phyloP scores from a whole-genome alignment of 805 yeast genomes.

The Diddensiella santjacobensis region DNA sequence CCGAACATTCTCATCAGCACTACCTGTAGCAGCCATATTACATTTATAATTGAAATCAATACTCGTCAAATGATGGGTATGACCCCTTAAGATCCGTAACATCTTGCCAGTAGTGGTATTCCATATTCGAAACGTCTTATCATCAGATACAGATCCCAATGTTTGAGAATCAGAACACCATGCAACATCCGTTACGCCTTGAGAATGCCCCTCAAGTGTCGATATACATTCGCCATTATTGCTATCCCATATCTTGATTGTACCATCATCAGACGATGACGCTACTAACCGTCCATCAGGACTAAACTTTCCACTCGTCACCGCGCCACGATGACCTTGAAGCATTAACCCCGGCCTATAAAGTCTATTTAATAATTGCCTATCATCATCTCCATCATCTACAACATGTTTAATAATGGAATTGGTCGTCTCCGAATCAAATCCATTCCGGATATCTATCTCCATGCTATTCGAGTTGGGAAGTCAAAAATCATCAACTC shows the following conservation, averaged over 20 bases:
- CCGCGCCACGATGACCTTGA: slow-evolving; percentile 22
- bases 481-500: too few species aligned
- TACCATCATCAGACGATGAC: slow-evolving; percentile 52
- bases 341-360: not conserved
- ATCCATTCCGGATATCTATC: not conserved
- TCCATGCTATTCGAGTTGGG: not conserved
- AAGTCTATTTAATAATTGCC: not conserved
- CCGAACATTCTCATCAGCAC: slow-evolving; percentile 86
- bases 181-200: slow-evolving; percentile 68
- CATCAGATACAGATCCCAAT: slow-evolving; percentile 85
- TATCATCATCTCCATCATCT: too few species aligned
- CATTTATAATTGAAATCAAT: slow-evolving; percentile 70
- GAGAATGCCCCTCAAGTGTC: slow-evolving; percentile 52
- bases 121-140: slow-evolving; percentile 74
- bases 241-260: slow-evolving; percentile 56
- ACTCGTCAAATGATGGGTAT: slow-evolving; percentile 80
- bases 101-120: slow-evolving; percentile 42
- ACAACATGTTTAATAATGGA: too few species aligned
- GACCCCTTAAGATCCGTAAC: slow-evolving; percentile 56
- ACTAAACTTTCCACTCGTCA: slow-evolving; percentile 53
- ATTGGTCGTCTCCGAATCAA: too few species aligned
- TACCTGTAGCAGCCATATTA: slow-evolving; percentile 72
- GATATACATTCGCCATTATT: slow-evolving; percentile 37
- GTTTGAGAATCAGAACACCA: slow-evolving; percentile 74
- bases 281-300: slow-evolving; percentile 62